These are phyloP conservation scores for Wickerhamiella nectarea DNA, from an alignment of 805 yeast species.

Conservation along the genomic window DNA sequence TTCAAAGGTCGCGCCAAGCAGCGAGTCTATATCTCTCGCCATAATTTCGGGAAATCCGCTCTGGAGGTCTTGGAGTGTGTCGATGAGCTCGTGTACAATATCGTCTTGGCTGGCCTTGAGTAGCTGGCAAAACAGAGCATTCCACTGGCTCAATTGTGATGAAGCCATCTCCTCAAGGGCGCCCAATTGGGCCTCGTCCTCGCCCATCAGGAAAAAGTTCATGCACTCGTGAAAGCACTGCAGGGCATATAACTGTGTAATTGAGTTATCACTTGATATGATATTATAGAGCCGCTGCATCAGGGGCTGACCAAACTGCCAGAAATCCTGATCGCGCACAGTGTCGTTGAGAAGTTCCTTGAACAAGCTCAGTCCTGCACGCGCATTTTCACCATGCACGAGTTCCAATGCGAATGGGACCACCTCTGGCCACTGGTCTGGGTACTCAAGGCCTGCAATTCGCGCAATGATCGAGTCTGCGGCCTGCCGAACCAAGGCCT, in stretches of 20 bases:
- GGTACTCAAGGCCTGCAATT: slow-evolving; percentile 79
- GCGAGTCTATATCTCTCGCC: slow-evolving; percentile 13
- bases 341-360: slow-evolving; percentile 76
- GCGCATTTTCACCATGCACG: slow-evolving; percentile 38
- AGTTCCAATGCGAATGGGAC: slow-evolving; percentile 13
- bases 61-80: slow-evolving; percentile 16
- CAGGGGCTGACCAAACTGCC: slow-evolving; percentile 40
- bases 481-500: slow-evolving; percentile 39
- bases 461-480: slow-evolving; percentile 67
- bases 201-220: slow-evolving; percentile 22
- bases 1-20: slow-evolving; percentile 10
- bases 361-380: slow-evolving; percentile 22
- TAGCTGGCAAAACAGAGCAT: slow-evolving; percentile 9
- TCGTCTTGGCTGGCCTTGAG: slow-evolving; percentile 4
- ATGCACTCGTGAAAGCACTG: slow-evolving; percentile 26
- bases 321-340: slow-evolving; percentile 74
- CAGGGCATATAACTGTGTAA: slow-evolving; percentile 18
- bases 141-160: slow-evolving; percentile 15
- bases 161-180: slow-evolving; percentile 13
- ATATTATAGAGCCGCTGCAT: slow-evolving; percentile 14
- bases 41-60: slow-evolving; percentile 18
- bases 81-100: slow-evolving; percentile 15
- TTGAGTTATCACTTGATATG: slow-evolving; percentile 13
- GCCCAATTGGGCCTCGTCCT: slow-evolving; percentile 19
- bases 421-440: slow-evolving; percentile 89